phyloP scores from a whole-genome alignment of 345 rosid genomes.

The Salix brachista region DNA sequence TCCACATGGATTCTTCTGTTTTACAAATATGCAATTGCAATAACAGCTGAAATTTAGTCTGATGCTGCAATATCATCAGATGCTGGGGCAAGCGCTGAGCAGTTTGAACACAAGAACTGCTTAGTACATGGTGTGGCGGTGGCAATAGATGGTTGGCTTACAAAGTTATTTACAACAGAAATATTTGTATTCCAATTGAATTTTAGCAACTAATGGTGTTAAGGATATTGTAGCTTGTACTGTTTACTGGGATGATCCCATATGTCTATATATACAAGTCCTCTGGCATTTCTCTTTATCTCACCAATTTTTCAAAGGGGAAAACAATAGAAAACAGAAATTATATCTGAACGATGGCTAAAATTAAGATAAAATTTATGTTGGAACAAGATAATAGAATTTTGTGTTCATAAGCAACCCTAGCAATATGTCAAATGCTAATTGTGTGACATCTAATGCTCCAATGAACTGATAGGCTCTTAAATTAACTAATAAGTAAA shows the following conservation, averaged over 20 bases:
- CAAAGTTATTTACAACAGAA: background rate
- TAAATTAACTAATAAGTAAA: too few species aligned
- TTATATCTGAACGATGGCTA: too few species aligned
- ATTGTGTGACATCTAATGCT: too few species aligned
- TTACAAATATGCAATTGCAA: background rate
- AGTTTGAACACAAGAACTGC: background rate
- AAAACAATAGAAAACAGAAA: too few species aligned
- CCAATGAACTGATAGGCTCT: too few species aligned
- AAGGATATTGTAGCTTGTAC: background rate
- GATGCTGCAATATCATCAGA: background rate
- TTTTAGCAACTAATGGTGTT: background rate
- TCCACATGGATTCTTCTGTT: too few species aligned
- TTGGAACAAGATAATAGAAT: too few species aligned
- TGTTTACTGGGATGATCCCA: background rate
- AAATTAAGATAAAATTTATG: too few species aligned
- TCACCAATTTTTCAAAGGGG: too few species aligned
- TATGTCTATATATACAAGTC: background rate
- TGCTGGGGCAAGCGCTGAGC: background rate
- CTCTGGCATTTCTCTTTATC: too few species aligned
- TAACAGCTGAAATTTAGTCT: background rate
- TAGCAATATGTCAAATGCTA: too few species aligned
- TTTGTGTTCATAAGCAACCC: too few species aligned
- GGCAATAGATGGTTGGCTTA: background rate
- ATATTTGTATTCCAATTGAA: background rate
- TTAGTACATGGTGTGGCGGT: background rate